Evolutionary conservation across 1,284 basidiomycete species (phyloP).

Genomic region (Ceratobasidium sp.): DNA sequence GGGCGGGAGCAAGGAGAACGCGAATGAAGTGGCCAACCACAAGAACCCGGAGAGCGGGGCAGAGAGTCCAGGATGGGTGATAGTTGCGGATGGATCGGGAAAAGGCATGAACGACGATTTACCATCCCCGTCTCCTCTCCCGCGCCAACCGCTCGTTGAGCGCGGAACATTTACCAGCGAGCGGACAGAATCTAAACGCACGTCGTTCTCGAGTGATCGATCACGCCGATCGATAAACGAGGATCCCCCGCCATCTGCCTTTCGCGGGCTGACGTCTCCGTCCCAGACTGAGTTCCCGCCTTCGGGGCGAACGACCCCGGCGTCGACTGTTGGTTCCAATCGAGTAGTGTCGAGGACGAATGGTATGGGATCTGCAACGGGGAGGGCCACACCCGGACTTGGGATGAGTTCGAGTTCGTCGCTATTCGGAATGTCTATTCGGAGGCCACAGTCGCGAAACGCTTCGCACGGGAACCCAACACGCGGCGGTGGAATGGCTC

Average conservation of each 20-base stretch:
- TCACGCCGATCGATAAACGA: slow-evolving; percentile 23
- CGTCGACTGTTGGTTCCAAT: slow-evolving; percentile 32
- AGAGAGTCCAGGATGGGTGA: slow-evolving; percentile 40
- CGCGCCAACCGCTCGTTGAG: slow-evolving; percentile 23
- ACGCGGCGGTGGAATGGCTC: background rate
- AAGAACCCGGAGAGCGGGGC: slow-evolving; percentile 7
- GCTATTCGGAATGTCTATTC: slow-evolving; percentile 25
- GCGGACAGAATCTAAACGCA: slow-evolving; percentile 12
- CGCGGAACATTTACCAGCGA: slow-evolving; percentile 5
- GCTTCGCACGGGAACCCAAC: slow-evolving; percentile 13
- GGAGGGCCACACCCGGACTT: slow-evolving; percentile 16
- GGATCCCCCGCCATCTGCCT: slow-evolving; percentile 38
- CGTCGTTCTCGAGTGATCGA: slow-evolving; percentile 40
- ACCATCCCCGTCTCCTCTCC: slow-evolving; percentile 34
- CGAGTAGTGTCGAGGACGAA: slow-evolving; percentile 8
- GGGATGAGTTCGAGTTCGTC: background rate
- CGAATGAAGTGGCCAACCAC: background rate
- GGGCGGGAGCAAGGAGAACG: slow-evolving; percentile 35
- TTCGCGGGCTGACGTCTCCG: slow-evolving; percentile 4
- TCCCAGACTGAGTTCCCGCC: slow-evolving; percentile 21
- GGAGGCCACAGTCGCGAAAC: slow-evolving; percentile 32
- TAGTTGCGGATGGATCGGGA: slow-evolving; percentile 9
- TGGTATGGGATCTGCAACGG: background rate
- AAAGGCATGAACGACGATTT: background rate
- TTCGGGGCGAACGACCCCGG: slow-evolving; percentile 30